A percentile compares a stretch with the other conserved stretches of the same genome.
Evolutionary conservation across 495 filamentous ascomycete species (phyloP).

Genomic region (Glutinoglossum americanum): DNA sequence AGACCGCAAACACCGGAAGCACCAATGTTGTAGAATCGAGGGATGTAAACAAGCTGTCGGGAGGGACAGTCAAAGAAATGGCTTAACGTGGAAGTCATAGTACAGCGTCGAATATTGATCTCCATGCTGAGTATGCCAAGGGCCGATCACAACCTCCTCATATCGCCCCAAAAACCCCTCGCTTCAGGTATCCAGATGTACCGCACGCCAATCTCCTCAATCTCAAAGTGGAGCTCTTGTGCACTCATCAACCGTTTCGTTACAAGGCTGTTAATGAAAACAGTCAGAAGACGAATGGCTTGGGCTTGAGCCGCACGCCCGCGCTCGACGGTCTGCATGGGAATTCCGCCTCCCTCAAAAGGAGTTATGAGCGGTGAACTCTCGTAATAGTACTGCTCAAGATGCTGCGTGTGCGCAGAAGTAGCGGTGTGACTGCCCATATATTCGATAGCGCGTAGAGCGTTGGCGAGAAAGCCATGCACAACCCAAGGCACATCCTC

Average conservation of each 20-base stretch:
- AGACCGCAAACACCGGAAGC: too few relatives aligned
- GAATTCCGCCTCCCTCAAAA: neutral
- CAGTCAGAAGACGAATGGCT: neutral
- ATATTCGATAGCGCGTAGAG: neutral
- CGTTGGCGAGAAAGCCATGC: neutral
- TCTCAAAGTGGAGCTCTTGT: neutral
- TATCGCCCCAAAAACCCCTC: neutral
- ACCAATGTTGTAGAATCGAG: too few relatives aligned
- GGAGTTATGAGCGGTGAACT: neutral
- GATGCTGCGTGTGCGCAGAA: neutral
- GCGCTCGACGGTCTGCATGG: neutral
- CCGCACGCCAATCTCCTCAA: neutral
- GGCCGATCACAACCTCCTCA: neutral
- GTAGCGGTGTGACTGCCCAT: neutral
- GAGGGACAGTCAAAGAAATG: too few relatives aligned
- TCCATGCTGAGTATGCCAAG: too few relatives aligned
- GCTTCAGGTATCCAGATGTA: neutral
- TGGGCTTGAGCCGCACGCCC: neutral
- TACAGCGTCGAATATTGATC: too few relatives aligned
- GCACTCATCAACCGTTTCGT: neutral
- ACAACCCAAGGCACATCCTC: slow-evolving; percentile 1
- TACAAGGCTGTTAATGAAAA: neutral
- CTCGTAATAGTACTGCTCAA: neutral
- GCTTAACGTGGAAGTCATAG: too few relatives aligned
- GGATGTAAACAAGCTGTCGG: too few relatives aligned